These are phyloP conservation scores for Fusarium subglutinans DNA, from an alignment of 2,329 filamentous ascomycete species.

Conservation along the genomic window DNA sequence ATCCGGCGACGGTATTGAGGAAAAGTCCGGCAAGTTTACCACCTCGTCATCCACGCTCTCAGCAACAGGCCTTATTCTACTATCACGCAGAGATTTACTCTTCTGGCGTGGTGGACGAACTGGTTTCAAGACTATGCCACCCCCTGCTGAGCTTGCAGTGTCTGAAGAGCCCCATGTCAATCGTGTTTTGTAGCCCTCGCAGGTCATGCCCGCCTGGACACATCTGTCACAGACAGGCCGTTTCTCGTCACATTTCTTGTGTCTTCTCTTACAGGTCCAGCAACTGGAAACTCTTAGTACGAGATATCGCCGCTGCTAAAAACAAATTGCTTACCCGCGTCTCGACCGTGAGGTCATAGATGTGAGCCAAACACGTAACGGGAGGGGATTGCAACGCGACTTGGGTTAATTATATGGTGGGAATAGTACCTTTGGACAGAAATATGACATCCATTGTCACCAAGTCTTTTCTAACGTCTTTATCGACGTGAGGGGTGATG, in stretches of 20 bases:
- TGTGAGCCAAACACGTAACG: background rate
- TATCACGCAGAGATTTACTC: background rate
- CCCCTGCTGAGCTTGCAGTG: background rate
- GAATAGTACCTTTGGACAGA: background rate
- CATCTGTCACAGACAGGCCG: slow-evolving; percentile 15
- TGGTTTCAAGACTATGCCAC: slow-evolving; percentile 11
- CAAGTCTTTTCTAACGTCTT: background rate
- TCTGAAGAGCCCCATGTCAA: slow-evolving; percentile 18
- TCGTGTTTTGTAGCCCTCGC: slow-evolving; percentile 23
- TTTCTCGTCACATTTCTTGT: slow-evolving; percentile 28
- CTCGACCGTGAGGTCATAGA: background rate
- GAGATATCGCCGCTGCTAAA: background rate
- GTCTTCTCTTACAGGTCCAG: slow-evolving; percentile 26
- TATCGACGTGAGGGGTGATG: background rate
- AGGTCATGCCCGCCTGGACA: slow-evolving; percentile 10
- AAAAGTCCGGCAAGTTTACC: background rate
- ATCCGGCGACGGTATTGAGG: background rate
- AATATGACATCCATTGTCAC: background rate
- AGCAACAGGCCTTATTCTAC: background rate
- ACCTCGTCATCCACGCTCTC: background rate
- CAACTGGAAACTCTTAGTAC: background rate
- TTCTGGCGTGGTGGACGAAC: background rate
- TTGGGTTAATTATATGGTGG: background rate
- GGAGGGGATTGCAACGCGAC: background rate
- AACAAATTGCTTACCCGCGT: background rate